phyloP scores from a whole-genome alignment of 108 stramenopile species.

The Cyclotella cryptica region DNA sequence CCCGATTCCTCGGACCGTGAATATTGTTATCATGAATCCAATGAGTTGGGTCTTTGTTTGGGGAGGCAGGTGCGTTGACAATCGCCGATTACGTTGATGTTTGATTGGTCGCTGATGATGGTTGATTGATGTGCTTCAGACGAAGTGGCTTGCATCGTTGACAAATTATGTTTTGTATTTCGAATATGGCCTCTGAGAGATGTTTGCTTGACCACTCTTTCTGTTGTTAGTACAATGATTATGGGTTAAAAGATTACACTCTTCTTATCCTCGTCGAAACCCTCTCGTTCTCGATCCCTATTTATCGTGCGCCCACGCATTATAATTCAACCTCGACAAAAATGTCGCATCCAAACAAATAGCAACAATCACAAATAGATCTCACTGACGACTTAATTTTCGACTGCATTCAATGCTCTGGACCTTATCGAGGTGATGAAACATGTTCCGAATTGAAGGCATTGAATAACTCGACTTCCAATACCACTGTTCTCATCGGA shows the following conservation, averaged over 20 bases:
- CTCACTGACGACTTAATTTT: slow-evolving; percentile 19
- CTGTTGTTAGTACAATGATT: too few relatives aligned
- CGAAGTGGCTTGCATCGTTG: too few relatives aligned
- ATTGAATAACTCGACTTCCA: slow-evolving; percentile 2
- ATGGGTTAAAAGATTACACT: too few relatives aligned
- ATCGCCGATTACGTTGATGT: not conserved
- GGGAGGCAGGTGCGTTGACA: slow-evolving; percentile 6
- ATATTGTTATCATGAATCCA: slow-evolving; percentile 38
- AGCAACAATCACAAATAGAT: slow-evolving; percentile 22
- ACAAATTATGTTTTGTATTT: too few relatives aligned
- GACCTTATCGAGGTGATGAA: slow-evolving; percentile 13
- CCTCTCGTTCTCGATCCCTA: too few relatives aligned
- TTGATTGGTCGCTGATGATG: not conserved
- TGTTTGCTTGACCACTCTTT: too few relatives aligned
- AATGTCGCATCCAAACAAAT: not conserved
- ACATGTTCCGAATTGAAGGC: slow-evolving; percentile 25
- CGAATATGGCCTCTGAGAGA: too few relatives aligned
- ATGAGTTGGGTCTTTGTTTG: slow-evolving; percentile 26
- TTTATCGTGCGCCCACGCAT: too few relatives aligned
- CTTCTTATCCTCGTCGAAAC: too few relatives aligned
- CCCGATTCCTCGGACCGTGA: not conserved
- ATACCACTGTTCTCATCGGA: not conserved
- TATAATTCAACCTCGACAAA: too few relatives aligned
- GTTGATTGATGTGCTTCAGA: too few relatives aligned
- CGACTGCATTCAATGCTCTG: slow-evolving; percentile 29